These are phyloP conservation scores for Fagopyrum esculentum DNA, from an alignment of 148 eudicot genomes.

Conservation along the genomic window DNA sequence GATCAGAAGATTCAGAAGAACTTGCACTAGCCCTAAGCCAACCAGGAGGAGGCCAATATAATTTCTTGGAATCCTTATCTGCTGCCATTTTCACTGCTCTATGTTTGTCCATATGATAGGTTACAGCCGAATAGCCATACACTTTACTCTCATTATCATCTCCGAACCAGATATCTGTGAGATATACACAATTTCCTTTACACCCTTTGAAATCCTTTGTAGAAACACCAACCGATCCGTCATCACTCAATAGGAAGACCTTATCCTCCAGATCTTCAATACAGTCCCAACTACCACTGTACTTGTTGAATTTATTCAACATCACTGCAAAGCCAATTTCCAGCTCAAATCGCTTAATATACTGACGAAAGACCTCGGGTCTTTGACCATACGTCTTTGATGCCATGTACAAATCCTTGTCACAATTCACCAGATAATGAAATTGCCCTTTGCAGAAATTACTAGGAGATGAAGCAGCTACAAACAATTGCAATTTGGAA, in stretches of 20 bases:
- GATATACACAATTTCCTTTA: conserved; percentile 13
- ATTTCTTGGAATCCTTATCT: neutral
- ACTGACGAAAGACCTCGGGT: too few species aligned
- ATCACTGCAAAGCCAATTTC: neutral
- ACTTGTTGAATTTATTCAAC: neutral
- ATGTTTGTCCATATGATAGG: conserved; percentile 1
- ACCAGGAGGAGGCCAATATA: conserved; percentile 22
- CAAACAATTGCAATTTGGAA: neutral
- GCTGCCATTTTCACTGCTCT: conserved; percentile 5
- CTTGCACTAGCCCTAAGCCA: conserved; percentile 5
- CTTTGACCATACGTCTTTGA: neutral
- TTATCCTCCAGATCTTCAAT: neutral
- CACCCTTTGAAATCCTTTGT: conserved; percentile 14
- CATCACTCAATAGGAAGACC: conserved; percentile 16
- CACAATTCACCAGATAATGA: neutral
- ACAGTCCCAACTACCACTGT: neutral
- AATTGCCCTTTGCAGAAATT: too few species aligned
- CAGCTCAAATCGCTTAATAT: too few species aligned
- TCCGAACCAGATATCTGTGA: conserved; percentile 5
- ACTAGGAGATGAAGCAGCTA: neutral
- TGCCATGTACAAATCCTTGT: conserved; percentile 6
- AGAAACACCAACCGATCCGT: conserved; percentile 7
- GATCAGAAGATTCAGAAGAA: too few species aligned
- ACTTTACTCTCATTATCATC: conserved; percentile 11
- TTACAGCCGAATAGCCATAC: neutral